A percentile compares a stretch with the other conserved stretches of the same genome.
phyloP scores from a whole-genome alignment of 495 filamentous ascomycete genomes.

The Neurospora pannonica region DNA sequence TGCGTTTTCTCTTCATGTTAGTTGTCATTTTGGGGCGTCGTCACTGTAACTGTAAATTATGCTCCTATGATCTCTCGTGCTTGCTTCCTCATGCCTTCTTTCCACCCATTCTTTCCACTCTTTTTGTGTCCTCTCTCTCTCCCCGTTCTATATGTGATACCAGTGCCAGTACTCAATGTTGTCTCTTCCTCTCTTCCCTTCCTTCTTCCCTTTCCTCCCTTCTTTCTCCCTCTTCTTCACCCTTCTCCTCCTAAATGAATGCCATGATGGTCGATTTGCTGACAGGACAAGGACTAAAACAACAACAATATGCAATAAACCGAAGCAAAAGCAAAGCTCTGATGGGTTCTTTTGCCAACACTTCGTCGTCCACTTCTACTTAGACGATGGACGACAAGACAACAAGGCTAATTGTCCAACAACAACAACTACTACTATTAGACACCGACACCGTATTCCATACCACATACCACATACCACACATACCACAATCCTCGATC shows the following conservation, averaged over 20 bases:
- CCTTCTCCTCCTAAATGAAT: not conserved
- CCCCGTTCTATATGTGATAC: not conserved
- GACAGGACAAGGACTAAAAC: not conserved
- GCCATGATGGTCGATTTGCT: not conserved
- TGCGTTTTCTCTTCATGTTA: not conserved
- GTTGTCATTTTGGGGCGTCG: not conserved
- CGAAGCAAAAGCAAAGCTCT: not conserved
- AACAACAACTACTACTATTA: not conserved
- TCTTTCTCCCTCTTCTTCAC: no score
- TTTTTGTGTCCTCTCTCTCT: not conserved
- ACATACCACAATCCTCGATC: conserved; percentile 10
- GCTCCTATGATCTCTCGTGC: not conserved
- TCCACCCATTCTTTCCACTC: not conserved
- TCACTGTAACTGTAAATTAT: not conserved
- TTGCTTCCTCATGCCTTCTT: not conserved
- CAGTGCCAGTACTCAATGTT: no score
- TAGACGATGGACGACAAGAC: not conserved
- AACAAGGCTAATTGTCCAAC: not conserved
- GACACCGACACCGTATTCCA: not conserved
- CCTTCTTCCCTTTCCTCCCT: no score
- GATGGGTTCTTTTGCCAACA: not conserved
- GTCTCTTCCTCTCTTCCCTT: no score
- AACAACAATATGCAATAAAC: not conserved
- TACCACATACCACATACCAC: not conserved
- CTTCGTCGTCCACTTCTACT: not conserved